phyloP scores from a whole-genome alignment of 192 early-diverging fungal genomes.

The Borealophlyctis nickersoniae region DNA sequence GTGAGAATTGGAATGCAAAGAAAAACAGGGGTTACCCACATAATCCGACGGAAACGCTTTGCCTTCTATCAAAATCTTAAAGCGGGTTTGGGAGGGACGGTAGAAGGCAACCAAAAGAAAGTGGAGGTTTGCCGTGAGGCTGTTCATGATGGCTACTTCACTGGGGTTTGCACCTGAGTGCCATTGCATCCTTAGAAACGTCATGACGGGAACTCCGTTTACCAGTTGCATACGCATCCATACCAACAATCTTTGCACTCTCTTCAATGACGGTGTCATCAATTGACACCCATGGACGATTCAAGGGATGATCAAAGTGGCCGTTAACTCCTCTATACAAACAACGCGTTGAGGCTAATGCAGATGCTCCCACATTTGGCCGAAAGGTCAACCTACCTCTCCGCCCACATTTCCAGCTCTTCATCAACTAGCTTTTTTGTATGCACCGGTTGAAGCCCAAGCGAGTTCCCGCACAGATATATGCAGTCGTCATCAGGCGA shows the following conservation, averaged over 20 bases:
- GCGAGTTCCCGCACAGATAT: slow-evolving; percentile 94
- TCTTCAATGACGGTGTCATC: slow-evolving; percentile 73
- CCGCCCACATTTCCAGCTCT: slow-evolving; percentile 89
- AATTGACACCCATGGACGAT: slow-evolving; percentile 82
- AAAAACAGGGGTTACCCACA: slow-evolving; percentile 32
- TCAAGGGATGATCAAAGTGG: slow-evolving; percentile 80
- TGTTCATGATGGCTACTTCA: slow-evolving; percentile 91
- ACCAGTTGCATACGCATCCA: background rate
- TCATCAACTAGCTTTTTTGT: slow-evolving; percentile 68
- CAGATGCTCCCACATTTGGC: background rate
- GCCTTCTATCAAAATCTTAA: slow-evolving; percentile 86
- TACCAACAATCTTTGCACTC: slow-evolving; percentile 77
- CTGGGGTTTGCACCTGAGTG: slow-evolving; percentile 59
- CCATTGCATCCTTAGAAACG: slow-evolving; percentile 18
- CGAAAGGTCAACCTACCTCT: slow-evolving; percentile 38
- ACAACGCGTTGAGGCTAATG: background rate
- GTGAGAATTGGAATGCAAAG: background rate
- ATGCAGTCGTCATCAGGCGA: slow-evolving; percentile 27
- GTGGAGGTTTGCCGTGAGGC: slow-evolving; percentile 90
- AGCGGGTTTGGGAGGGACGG: slow-evolving; percentile 67
- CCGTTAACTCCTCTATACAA: slow-evolving; percentile 71
- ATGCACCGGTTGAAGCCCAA: slow-evolving; percentile 79
- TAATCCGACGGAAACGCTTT: slow-evolving; percentile 95
- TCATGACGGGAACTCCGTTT: background rate
- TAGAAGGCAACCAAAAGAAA: slow-evolving; percentile 91